Evolutionary conservation across 2,329 filamentous ascomycete genomes (phyloP).

Genomic region (Pseudopyricularia javanii): DNA sequence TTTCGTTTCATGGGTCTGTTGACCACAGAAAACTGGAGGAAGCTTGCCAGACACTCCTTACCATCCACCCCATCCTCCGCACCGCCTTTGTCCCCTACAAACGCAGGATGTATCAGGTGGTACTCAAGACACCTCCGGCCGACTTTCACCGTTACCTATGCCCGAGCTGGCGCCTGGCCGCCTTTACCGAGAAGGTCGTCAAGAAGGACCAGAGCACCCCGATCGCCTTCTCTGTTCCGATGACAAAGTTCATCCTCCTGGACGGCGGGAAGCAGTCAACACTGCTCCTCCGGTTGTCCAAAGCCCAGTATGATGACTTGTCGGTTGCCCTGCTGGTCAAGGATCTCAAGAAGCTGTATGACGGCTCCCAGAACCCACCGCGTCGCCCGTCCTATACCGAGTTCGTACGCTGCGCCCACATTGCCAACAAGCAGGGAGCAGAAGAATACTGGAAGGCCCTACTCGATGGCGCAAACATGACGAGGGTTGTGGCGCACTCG

Average conservation of each 20-base stretch:
- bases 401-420: slow-evolving; percentile 27
- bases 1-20: slow-evolving; percentile 32
- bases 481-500: slow-evolving; percentile 27
- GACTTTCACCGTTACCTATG: slow-evolving; percentile 31
- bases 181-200: slow-evolving; percentile 25
- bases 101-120: slow-evolving; percentile 34
- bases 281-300: slow-evolving; percentile 33
- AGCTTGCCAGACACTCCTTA: slow-evolving; percentile 29
- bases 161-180: slow-evolving; percentile 24
- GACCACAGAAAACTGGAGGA: slow-evolving; percentile 29
- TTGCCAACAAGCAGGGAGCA: slow-evolving; percentile 22
- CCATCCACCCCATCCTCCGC: slow-evolving; percentile 37
- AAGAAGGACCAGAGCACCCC: slow-evolving; percentile 26
- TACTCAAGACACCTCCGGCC: slow-evolving; percentile 24
- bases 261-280: slow-evolving; percentile 34
- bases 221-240: slow-evolving; percentile 27
- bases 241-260: slow-evolving; percentile 37
- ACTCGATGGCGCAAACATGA: slow-evolving; percentile 32
- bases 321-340: slow-evolving; percentile 32
- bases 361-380: slow-evolving; percentile 17
- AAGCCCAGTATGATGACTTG: slow-evolving; percentile 34
- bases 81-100: slow-evolving; percentile 38
- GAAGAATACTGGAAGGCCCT: slow-evolving; percentile 31
- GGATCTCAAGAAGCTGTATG: slow-evolving; percentile 35
- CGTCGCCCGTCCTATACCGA: slow-evolving; percentile 33